Conservation (phyloP, 495 filamentous ascomycete species). For the Penicillium manginii region DNA sequence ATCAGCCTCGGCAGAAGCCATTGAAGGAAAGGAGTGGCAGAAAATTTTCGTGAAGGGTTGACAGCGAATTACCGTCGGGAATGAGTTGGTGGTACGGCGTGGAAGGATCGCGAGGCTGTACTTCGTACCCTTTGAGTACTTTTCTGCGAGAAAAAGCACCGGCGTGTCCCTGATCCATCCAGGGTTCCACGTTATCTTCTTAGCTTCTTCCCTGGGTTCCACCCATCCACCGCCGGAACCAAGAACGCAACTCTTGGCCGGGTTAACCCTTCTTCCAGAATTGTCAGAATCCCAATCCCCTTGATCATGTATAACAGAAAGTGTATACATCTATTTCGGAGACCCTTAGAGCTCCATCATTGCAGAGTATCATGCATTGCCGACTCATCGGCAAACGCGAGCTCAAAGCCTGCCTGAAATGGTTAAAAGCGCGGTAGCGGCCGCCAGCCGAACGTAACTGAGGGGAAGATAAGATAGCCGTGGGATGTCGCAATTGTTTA, state of each 20-base stretch:
- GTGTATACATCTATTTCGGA: background rate
- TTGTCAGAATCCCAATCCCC: background rate
- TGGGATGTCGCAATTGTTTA: conserved; percentile 8
- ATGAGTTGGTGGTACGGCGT: background rate
- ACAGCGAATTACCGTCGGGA: background rate
- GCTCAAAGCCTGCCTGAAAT: conserved; percentile 11
- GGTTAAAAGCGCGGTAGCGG: conserved; percentile 16
- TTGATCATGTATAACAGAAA: background rate
- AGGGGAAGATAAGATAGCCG: conserved; percentile 21
- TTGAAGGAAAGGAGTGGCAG: background rate
- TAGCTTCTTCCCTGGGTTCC: conserved; percentile 15
- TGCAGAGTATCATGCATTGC: conserved; percentile 10
- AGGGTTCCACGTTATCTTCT: conserved; percentile 14
- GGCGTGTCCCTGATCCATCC: background rate
- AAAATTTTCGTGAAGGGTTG: background rate
- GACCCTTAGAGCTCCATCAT: background rate
- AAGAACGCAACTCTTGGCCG: conserved; percentile 10
- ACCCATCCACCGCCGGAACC: conserved; percentile 5
- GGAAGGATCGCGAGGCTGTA: too few relatives aligned
- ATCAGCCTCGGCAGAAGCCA: conserved; percentile 1
- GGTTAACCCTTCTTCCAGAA: background rate
- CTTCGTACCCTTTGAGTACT: too few relatives aligned
- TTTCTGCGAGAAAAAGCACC: background rate
- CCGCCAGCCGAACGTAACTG: conserved; percentile 13
- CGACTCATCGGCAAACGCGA: conserved; percentile 19